Conservation (phyloP, 169 alveolate genomes). For the Condylostoma magnum region DNA sequence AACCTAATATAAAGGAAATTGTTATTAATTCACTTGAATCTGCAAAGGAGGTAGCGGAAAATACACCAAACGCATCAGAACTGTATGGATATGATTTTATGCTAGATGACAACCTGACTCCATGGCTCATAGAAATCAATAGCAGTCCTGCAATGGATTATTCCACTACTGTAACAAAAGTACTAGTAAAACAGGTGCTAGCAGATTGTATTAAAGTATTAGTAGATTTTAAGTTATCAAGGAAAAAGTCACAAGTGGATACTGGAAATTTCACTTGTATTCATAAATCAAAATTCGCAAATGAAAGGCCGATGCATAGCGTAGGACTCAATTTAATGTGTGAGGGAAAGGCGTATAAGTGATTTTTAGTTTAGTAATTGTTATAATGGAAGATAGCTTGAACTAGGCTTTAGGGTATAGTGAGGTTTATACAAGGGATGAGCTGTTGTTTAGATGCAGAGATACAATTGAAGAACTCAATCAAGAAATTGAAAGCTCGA, state of each 20-base stretch:
- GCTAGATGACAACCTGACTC: conserved; percentile 67
- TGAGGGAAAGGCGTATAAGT: conserved; percentile 24
- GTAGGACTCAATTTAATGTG: conserved; percentile 24
- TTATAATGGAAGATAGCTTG: no score
- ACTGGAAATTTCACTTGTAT: conserved; percentile 58
- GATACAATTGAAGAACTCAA: conserved; percentile 58
- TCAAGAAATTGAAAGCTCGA: conserved; percentile 51
- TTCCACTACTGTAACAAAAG: conserved; percentile 77
- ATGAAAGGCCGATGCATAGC: conserved; percentile 41
- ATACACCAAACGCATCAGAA: conserved; percentile 64
- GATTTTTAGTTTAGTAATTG: no score
- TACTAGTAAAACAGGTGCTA: conserved; percentile 68
- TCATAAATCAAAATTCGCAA: conserved; percentile 21
- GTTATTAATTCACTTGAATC: conserved; percentile 61
- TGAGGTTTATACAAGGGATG: conserved; percentile 37
- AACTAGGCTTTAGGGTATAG: no score
- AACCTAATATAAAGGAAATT: conserved; percentile 58
- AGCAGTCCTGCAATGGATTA: conserved; percentile 75
- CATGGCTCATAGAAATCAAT: conserved; percentile 74
- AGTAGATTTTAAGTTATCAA: conserved; percentile 66
- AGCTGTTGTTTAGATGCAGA: conserved; percentile 51
- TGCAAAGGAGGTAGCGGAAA: conserved; percentile 59
- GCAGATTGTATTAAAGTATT: conserved; percentile 74
- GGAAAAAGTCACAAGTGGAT: conserved; percentile 52
- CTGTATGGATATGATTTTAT: conserved; percentile 80